These are phyloP conservation scores for Mrakia hoshinonis DNA, from an alignment of 768 basidiomycete species.

Conservation along the genomic window DNA sequence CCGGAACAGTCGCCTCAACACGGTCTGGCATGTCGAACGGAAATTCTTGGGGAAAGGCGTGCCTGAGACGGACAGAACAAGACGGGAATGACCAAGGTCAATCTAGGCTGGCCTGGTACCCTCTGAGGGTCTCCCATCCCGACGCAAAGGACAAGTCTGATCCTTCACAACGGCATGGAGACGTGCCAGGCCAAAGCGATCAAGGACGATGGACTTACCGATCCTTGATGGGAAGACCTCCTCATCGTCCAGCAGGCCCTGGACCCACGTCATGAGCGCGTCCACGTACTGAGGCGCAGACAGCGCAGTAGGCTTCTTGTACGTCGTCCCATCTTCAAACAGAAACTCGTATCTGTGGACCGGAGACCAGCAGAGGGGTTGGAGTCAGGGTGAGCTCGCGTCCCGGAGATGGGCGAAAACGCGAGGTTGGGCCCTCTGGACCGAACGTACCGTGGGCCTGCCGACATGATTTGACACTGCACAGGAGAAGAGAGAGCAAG, in stretches of 20 bases:
- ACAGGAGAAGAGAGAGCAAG: neutral
- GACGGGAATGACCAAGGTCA: neutral
- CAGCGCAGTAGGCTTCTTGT: conserved; percentile 39
- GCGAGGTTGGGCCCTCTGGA: neutral
- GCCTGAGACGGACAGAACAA: conserved; percentile 46
- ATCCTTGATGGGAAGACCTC: conserved; percentile 88
- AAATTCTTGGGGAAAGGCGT: conserved; percentile 85
- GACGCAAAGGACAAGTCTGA: neutral
- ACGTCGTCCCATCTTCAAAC: conserved; percentile 29
- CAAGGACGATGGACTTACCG: conserved; percentile 46
- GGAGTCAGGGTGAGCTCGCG: neutral
- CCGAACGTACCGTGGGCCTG: conserved; percentile 67
- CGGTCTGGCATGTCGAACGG: conserved; percentile 79
- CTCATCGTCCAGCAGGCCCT: conserved; percentile 84
- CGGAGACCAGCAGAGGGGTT: neutral
- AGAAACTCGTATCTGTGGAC: conserved; percentile 25
- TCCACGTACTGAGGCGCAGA: conserved; percentile 73
- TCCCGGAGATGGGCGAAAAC: neutral
- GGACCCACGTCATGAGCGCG: conserved; percentile 97
- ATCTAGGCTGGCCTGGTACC: neutral
- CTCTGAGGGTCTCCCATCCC: no score
- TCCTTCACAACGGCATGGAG: neutral
- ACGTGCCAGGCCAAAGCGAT: neutral
- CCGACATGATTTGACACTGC: conserved; percentile 93
- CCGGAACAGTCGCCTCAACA: conserved; percentile 83